Base-by-base conservation (phyloP, 2,329 filamentous ascomycete species). In the Fusarium fracticaudum region DNA sequence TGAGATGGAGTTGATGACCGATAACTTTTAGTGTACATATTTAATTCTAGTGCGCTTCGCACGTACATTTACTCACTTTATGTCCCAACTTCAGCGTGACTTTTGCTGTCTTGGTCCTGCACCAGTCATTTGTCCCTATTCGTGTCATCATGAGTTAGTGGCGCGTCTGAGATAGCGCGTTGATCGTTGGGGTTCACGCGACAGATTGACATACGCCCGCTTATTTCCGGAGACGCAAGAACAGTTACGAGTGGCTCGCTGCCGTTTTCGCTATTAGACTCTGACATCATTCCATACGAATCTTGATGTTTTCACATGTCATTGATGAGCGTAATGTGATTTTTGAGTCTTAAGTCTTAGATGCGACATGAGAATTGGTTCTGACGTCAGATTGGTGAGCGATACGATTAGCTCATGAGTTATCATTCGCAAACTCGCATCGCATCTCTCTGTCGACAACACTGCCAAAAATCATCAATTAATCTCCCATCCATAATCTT, bases 381-480 rank as follows among this genome's bases (percentile, higher is more conserved):
- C 33, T 51, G 11, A 8, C 5, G 31, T 60, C 24, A 38, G 43
- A 15, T 5, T 44, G 5, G 10, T 3, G 13, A 35, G 13, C 1
- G 20, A 38, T 37, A 24, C n/a, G n/a, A n/a, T n/a, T n/a, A n/a
- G n/a, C n/a, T 24, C 22, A 14, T 33, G 26, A 29, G 51, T 22
- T 40, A 40, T 40, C 41, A 41, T 3, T 8, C 4, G 3, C 15
- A 29, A 1, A 20, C 6, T 54, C 1, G 3, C 5, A 38, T 29
- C 13, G 8, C 24, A 13, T 40, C 20, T 40, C 3, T 1, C 24
- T 0, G 3, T 5, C 10, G 4, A 29, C 6, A 3, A 6, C 2
- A 37, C 4, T 12, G 9, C 15, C 35, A 38, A 8, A 29, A 22
- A 20, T 1, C n/a, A 29, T 26, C n/a, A n/a, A n/a, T n/a, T n/a